Evolutionary conservation across 2,329 filamentous ascomycete genomes (phyloP).

Genomic region (Endothia cerciana): DNA sequence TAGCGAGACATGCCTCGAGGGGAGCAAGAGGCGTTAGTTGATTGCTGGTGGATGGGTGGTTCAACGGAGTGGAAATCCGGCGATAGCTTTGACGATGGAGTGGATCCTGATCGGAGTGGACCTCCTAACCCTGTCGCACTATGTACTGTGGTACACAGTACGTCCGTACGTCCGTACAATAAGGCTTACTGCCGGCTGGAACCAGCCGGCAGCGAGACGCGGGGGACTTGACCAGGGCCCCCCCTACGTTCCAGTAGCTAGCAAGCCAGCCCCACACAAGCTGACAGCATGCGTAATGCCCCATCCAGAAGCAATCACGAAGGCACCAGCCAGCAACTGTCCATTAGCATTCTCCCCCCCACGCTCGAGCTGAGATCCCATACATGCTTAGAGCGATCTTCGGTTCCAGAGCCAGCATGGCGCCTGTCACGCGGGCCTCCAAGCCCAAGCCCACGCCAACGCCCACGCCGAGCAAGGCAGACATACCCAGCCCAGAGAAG

Average conservation of each 20-base stretch:
- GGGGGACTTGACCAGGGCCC: background rate
- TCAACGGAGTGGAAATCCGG: conserved; percentile 15
- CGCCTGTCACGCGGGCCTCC: conserved; percentile 15
- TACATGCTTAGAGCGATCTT: background rate
- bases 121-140: conserved; percentile 5
- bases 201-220: background rate
- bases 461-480: conserved; percentile 2
- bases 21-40: background rate
- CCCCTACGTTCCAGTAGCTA: no score
- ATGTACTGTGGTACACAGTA: no score
- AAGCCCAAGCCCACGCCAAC: conserved; percentile 13
- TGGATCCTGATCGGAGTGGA: conserved; percentile 17
- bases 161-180: no score
- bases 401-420: conserved; percentile 9
- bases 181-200: background rate
- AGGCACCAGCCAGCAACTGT: background rate
- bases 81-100: background rate
- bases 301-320: no score
- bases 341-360: background rate
- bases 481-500: background rate
- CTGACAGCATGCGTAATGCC: no score
- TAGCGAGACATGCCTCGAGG: background rate
- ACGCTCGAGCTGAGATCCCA: no score
- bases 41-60: background rate
- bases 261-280: no score